Percentiles rank a stretch among this genome's conserved stretches.
Evolutionary conservation across 1,284 basidiomycete genomes (phyloP).

Genomic region (Naganishia liquefaciens): DNA sequence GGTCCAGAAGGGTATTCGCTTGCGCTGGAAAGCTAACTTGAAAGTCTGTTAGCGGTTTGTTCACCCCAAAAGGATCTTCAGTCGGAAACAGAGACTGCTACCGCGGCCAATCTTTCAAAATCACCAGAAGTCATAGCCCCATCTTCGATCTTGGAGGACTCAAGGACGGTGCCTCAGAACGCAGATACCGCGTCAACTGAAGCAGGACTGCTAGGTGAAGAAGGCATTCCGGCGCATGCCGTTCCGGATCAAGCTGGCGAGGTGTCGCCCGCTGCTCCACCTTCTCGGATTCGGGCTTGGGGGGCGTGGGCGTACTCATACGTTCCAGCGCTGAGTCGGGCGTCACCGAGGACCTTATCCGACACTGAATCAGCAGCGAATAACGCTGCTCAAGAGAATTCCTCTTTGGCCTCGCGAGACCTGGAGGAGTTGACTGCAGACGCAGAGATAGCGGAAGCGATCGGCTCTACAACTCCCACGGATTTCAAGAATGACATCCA

Average conservation of each 20-base stretch:
- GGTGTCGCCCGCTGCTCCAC: neutral
- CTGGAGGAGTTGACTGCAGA: conserved; percentile 1
- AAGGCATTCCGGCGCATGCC: neutral
- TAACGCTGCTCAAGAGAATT: neutral
- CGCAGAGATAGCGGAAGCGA: neutral
- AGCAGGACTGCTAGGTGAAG: no score
- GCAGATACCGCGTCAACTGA: no score
- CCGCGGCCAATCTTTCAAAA: no score
- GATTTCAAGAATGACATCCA: neutral
- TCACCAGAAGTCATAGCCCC: no score
- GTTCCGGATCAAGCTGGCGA: neutral
- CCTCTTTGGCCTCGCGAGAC: neutral
- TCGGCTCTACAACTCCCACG: neutral
- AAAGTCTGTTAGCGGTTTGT: no score
- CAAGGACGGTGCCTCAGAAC: no score
- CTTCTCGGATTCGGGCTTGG: conserved; percentile 1
- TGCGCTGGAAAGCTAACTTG: no score
- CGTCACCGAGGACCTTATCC: neutral
- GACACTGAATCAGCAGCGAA: neutral
- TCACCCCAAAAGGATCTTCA: no score
- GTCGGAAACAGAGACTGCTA: no score
- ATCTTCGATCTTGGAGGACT: no score
- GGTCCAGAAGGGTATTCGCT: no score
- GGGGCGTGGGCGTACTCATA: conserved; percentile 20
- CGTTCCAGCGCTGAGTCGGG: neutral